Conservation (phyloP, 2,329 filamentous ascomycete species). For the Trichophyton verrucosum region DNA sequence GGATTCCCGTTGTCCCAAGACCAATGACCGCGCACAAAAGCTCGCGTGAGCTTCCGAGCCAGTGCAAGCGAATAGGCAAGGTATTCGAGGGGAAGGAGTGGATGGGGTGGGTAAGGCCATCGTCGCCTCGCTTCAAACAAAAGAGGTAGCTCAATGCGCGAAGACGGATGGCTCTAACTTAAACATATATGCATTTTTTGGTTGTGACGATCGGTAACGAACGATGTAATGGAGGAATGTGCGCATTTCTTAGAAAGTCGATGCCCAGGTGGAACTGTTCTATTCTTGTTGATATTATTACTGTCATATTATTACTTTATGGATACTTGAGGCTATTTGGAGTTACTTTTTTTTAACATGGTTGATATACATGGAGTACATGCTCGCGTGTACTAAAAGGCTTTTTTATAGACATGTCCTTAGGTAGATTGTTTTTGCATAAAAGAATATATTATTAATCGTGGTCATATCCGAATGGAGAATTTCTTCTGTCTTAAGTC, state of each 20-base stretch:
- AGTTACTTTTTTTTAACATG: not conserved
- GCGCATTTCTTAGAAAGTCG: not conserved
- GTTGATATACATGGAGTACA: not conserved
- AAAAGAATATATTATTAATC: not conserved
- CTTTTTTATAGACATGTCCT: not conserved
- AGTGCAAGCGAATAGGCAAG: not conserved
- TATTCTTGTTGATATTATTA: not conserved
- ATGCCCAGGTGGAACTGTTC: not conserved
- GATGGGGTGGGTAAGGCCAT: slow-evolving; percentile 1
- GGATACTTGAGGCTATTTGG: not conserved
- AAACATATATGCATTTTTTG: not conserved
- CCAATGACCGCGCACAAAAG: not conserved
- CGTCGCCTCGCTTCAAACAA: not conserved
- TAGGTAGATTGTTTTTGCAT: not conserved
- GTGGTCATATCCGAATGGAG: not conserved
- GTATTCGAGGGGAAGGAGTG: slow-evolving; percentile 3
- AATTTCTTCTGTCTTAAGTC: not conserved
- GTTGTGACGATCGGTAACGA: not conserved
- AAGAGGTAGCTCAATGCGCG: not conserved
- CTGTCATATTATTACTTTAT: not conserved
- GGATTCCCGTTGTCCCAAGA: slow-evolving; percentile 8
- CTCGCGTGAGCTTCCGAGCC: not conserved
- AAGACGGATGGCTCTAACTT: not conserved
- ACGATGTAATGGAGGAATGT: not conserved
- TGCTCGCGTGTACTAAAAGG: not conserved